A percentile compares a stretch with the other conserved stretches of the same genome.
Evolutionary conservation across 352 stramenopile genomes (phyloP).

Genomic region (Phytophthora aleatoria): DNA sequence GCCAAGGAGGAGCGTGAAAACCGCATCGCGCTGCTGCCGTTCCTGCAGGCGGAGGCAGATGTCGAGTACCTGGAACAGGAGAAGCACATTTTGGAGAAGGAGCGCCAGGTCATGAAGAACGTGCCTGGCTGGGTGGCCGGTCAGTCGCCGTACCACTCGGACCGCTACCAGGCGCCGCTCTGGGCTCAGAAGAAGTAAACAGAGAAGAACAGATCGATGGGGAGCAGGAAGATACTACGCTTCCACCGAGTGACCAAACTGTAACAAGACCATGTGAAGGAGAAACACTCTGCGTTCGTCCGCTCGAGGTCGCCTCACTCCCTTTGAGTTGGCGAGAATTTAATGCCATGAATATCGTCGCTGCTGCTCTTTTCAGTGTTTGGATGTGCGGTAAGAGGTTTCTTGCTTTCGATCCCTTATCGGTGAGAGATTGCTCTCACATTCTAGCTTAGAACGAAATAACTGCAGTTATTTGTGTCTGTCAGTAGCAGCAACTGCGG

Average conservation of each 20-base stretch:
- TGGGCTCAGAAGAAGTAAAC: conserved; percentile 81
- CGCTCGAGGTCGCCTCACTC: conserved; percentile 7
- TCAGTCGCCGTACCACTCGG: conserved; percentile 89
- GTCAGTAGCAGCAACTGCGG: conserved; percentile 2
- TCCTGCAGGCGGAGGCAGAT: conserved; percentile 97
- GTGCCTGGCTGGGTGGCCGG: conserved; percentile 92
- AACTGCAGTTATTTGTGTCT: conserved; percentile 1
- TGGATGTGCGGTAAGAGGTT: conserved; percentile 15
- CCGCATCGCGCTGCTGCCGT: conserved; percentile 91
- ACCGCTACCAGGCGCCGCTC: conserved; percentile 78
- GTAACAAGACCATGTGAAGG: conserved; percentile 34
- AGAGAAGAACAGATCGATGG: background rate
- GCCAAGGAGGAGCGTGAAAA: conserved; percentile 90
- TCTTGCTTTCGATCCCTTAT: conserved; percentile 22
- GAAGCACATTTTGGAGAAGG: conserved; percentile 88
- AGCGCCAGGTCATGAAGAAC: conserved; percentile 96
- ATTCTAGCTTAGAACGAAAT: conserved; percentile 20
- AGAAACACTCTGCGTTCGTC: conserved; percentile 25
- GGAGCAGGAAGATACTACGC: conserved; percentile 3
- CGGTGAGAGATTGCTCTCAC: background rate
- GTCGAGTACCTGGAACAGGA: conserved; percentile 88
- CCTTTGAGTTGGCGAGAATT: conserved; percentile 14
- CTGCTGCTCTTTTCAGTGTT: conserved; percentile 7
- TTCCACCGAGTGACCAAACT: conserved; percentile 14
- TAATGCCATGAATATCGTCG: conserved; percentile 27